A percentile compares a stretch with the other conserved stretches of the same genome.
Conservation (phyloP, 176 grass and related monocot genomes). For the Cenchrus americanus region DNA sequence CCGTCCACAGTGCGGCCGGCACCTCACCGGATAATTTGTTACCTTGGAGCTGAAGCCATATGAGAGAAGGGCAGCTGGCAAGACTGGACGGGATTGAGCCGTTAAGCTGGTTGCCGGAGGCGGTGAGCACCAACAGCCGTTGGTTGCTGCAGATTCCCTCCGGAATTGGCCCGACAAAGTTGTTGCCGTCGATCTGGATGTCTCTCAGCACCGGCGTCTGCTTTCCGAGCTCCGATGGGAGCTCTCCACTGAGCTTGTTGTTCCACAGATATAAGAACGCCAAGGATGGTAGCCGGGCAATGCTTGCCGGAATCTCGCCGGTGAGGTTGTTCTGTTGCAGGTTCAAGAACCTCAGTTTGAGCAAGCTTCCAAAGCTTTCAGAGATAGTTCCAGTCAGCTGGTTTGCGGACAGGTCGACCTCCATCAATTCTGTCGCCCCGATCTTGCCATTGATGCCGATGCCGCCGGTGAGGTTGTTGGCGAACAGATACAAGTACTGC, state of each 20-base stretch:
- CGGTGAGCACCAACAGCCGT: conserved; percentile 38
- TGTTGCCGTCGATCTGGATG: conserved; percentile 62
- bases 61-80: conserved; percentile 50
- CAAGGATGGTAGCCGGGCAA: conserved; percentile 55
- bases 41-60: conserved; percentile 44
- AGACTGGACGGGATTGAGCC: conserved; percentile 65
- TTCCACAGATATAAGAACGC: conserved; percentile 42
- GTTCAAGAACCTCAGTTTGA: conserved; percentile 39
- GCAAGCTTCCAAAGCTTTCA: conserved; percentile 57
- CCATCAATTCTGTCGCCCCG: conserved; percentile 16
- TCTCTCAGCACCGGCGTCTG: conserved; percentile 54
- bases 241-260: conserved; percentile 56
- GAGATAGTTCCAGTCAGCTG: conserved; percentile 64
- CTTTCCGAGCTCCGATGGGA: conserved; percentile 73
- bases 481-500: conserved; percentile 33
- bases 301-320: conserved; percentile 66
- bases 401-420: conserved; percentile 62
- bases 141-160: conserved; percentile 50
- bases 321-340: conserved; percentile 54
- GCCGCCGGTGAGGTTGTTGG: conserved; percentile 45
- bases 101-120: conserved; percentile 50
- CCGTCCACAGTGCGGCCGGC: conserved; percentile 57
- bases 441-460: conserved; percentile 39
- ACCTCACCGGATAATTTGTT: conserved; percentile 75
- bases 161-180: conserved; percentile 67